These are phyloP conservation scores for Penicillium waksmanii DNA, from an alignment of 495 filamentous ascomycete species.

Conservation along the genomic window DNA sequence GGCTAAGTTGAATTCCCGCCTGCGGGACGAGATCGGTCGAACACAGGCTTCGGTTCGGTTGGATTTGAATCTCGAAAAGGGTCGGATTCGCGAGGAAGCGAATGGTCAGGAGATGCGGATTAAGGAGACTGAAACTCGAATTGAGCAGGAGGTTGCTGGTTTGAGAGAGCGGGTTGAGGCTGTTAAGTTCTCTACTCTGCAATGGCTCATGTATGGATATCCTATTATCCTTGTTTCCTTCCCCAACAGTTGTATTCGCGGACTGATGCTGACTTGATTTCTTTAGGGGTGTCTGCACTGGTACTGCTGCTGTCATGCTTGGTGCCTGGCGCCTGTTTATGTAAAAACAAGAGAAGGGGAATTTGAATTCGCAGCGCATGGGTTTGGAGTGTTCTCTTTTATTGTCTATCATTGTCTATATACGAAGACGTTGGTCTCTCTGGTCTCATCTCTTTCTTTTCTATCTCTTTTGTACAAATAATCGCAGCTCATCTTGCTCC, in stretches of 20 bases:
- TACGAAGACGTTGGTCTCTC: constrained; percentile 17
- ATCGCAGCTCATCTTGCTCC: constrained; percentile 13
- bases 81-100: constrained; percentile 93
- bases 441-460: constrained; percentile 18
- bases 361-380: constrained; percentile 22
- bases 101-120: constrained; percentile 97
- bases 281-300: constrained; percentile 85
- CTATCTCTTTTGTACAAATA: constrained; percentile 27
- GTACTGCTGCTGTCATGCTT: constrained; percentile 87
- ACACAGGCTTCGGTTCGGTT: constrained; percentile 90
- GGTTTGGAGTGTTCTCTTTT: constrained; percentile 22
- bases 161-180: constrained; percentile 90
- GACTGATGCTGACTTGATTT: constrained; percentile 27
- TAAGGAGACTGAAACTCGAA: constrained; percentile 97
- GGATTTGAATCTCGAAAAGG: constrained; percentile 96
- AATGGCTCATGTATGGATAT: constrained; percentile 82
- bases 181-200: constrained; percentile 95
- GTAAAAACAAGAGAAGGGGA: constrained; percentile 33
- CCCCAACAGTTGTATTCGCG: not conserved
- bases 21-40: constrained; percentile 91
- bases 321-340: constrained; percentile 94
- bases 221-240: constrained; percentile 1
- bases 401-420: constrained; percentile 10
- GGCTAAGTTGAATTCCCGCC: constrained; percentile 82
- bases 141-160: constrained; percentile 96